Conservation (phyloP, 768 basidiomycete species). For the Boletus fagicola region DNA sequence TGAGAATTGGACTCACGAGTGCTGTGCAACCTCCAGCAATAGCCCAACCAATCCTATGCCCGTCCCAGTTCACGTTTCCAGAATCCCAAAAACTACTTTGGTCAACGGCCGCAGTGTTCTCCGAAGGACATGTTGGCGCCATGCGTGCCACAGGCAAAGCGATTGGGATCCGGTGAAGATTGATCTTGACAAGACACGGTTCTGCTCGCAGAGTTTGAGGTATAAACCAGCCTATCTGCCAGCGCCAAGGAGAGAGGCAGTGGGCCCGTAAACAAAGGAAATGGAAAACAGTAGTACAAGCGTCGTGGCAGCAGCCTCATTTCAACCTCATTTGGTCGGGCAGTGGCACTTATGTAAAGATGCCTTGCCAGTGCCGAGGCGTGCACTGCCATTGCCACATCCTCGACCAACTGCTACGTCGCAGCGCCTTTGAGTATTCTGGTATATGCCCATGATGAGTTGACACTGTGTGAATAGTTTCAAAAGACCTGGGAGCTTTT, state of each 20-base stretch:
- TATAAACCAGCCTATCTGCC: conserved; percentile 9
- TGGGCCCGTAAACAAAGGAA: background rate
- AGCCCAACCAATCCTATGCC: conserved; percentile 71
- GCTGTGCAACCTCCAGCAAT: conserved; percentile 61
- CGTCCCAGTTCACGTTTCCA: conserved; percentile 54
- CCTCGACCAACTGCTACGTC: background rate
- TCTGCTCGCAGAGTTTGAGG: conserved; percentile 2
- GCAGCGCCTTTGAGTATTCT: background rate
- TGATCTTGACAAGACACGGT: background rate
- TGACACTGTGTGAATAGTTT: background rate
- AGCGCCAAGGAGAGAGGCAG: background rate
- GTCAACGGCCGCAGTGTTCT: conserved; percentile 50
- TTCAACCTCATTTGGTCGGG: background rate
- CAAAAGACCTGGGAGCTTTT: background rate
- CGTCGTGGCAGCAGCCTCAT: background rate
- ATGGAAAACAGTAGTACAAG: background rate
- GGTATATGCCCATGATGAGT: background rate
- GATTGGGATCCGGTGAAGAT: background rate
- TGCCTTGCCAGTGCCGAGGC: background rate
- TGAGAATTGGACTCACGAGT: conserved; percentile 42
- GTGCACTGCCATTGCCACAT: background rate
- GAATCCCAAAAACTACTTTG: conserved; percentile 63
- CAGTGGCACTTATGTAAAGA: background rate
- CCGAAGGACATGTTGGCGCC: conserved; percentile 45
- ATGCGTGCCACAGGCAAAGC: conserved; percentile 12